Evolutionary conservation across 805 yeast genomes (phyloP), one percentile per base, ranked within the genome.

Genomic region (Candida boleticola): DNA sequence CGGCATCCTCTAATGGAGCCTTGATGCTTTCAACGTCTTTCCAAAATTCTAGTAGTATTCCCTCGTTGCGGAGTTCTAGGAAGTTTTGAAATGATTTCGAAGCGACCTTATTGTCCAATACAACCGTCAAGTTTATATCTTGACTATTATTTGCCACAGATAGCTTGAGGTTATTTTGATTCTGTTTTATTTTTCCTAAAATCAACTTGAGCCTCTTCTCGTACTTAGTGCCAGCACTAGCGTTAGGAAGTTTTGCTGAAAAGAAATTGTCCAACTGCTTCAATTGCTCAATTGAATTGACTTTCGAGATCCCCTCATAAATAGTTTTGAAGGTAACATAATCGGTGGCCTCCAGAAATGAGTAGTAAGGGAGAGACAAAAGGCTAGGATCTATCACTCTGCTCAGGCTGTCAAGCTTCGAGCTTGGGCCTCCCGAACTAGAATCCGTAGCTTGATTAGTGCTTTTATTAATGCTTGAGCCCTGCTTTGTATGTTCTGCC

Each of bases 1-100:
- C 42, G 18, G 54, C 32, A 43, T 76, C 85, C 47, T 82, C 87
- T 14, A 89, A 59, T 0, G 97, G 96, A 37, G 85, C 85, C 51
- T 80, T 79, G 29, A 87, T 73, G 0, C 76, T 69, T 46, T 87
- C 85, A 2, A 88, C 83, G 2, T 77, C 73, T 3, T 76, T 57
- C 88, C 89, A 85, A 46, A 79, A 80, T 34, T 81, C 82, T 3
- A 88, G 53, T 22, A 81, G 54, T 0, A 61, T 62, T 1, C 71
- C 60, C 36, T 78, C 58, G 3, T 66, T 58, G 16, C 79, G 53
- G 38, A 70, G 73, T 25, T 76, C 79, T 22, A 11, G n/a, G 30
- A 40, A 40, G 22, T 10, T 9, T 14, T 31, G 11, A n/a, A 21
- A 11, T 6, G 36, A 17, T 3, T 10, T 20, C 9, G 44, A 7